Conservation (phyloP, 2,329 filamentous ascomycete genomes). For the Sporothrix humicola region DNA sequence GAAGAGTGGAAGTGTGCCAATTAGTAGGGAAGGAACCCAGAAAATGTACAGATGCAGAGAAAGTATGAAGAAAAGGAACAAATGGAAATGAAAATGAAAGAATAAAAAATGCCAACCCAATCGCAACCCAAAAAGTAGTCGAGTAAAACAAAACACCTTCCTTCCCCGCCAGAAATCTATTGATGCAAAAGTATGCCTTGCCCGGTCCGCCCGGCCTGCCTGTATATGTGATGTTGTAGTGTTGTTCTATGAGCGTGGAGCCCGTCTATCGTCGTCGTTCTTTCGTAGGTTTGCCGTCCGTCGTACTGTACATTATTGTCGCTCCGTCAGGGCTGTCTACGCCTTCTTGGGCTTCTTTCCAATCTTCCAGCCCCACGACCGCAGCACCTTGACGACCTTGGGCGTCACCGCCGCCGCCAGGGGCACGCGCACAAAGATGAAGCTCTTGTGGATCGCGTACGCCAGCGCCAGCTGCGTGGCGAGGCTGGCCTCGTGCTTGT, state of each 20-base stretch:
- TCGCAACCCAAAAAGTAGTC: not conserved
- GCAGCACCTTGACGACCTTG: conserved; percentile 87
- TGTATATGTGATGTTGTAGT: conserved; percentile 6
- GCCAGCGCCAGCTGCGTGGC: conserved; percentile 88
- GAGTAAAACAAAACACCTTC: not conserved
- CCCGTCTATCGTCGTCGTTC: not conserved
- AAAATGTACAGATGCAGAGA: not conserved
- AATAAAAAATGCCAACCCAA: not conserved
- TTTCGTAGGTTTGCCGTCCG: too few relatives aligned
- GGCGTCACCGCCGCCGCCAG: conserved; percentile 88
- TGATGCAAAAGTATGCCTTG: conserved; percentile 14
- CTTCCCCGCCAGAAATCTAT: not conserved
- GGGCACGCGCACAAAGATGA: conserved; percentile 95
- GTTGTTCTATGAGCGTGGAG: conserved; percentile 8
- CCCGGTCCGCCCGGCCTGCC: not conserved
- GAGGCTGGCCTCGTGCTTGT: conserved; percentile 74
- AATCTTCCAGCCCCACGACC: conserved; percentile 93
- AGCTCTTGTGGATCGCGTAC: conserved; percentile 96
- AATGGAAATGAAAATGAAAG: not conserved
- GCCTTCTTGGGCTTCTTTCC: conserved; percentile 71
- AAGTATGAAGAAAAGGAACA: not conserved
- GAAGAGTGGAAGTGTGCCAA: conserved; percentile 23
- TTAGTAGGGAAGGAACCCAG: not conserved
- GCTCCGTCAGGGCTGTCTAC: not conserved
- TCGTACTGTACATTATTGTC: not conserved